Percentiles rank a stretch among this genome's conserved stretches.
Conservation (phyloP, 495 filamentous ascomycete genomes). For the Hypoxylon perforatum region DNA sequence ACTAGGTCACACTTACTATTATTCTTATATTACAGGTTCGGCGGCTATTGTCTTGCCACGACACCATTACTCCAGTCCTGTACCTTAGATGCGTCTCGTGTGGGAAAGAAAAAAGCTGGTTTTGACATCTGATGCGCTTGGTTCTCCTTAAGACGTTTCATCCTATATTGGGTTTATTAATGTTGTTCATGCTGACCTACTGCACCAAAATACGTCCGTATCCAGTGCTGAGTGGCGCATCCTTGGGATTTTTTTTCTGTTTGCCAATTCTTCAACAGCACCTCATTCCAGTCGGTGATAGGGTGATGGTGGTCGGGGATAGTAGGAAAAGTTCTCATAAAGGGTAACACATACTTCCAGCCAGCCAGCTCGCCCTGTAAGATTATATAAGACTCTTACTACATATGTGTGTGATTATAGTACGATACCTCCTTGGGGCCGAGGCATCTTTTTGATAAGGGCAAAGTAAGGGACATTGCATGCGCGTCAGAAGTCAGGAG, state of each 20-base stretch:
- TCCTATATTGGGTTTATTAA: slow-evolving; percentile 39
- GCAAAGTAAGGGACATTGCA: no score
- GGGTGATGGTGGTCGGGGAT: slow-evolving; percentile 6
- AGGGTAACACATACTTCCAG: no score
- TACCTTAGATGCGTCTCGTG: slow-evolving; percentile 12
- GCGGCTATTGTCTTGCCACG: slow-evolving; percentile 40
- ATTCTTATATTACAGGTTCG: slow-evolving; percentile 18
- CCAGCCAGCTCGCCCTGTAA: no score
- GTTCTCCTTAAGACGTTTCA: slow-evolving; percentile 34
- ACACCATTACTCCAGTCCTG: slow-evolving; percentile 14
- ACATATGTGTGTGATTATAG: no score
- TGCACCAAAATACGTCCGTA: slow-evolving; percentile 14
- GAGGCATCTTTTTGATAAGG: no score
- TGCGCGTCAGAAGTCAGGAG: no score
- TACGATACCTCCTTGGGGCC: no score
- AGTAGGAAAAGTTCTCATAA: slow-evolving; percentile 4
- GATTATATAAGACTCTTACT: no score
- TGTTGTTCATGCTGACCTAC: slow-evolving; percentile 21
- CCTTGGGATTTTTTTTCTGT: slow-evolving; percentile 1
- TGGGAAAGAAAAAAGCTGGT: slow-evolving; percentile 11
- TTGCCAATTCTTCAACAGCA: slow-evolving; percentile 7
- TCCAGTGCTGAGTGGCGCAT: slow-evolving; percentile 18
- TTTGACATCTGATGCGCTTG: slow-evolving; percentile 36
- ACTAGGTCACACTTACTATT: slow-evolving; percentile 32
- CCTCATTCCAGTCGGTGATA: slow-evolving; percentile 20